Conservation (phyloP, 441 rosid genomes). For the Gossypium schwendimanii region DNA sequence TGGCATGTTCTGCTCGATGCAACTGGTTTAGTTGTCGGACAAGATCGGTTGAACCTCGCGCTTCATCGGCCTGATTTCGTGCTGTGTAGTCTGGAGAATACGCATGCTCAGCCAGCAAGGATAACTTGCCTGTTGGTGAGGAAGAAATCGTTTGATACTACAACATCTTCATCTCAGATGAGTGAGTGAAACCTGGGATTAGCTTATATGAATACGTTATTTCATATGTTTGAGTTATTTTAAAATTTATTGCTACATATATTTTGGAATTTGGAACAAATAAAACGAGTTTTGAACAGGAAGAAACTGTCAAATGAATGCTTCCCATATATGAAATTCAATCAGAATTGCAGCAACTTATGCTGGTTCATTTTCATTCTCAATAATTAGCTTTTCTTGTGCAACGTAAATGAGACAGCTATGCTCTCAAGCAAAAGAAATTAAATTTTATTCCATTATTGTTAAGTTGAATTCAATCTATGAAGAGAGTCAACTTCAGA, state of each 20-base stretch:
- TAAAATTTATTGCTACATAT: constrained; percentile 4
- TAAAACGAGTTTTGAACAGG: not conserved
- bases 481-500: no score
- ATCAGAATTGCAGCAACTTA: not conserved
- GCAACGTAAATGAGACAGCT: no score
- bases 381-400: no score
- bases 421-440: no score
- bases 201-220: constrained; percentile 14
- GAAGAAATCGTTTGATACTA: constrained; percentile 52
- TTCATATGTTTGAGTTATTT: not conserved
- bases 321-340: not conserved
- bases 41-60: constrained; percentile 47
- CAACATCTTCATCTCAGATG: constrained; percentile 26
- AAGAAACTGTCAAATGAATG: not conserved
- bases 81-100: constrained; percentile 45
- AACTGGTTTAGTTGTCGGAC: constrained; percentile 41
- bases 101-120: constrained; percentile 35
- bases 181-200: constrained; percentile 13
- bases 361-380: no score
- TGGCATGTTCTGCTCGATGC: constrained; percentile 70
- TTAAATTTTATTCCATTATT: no score
- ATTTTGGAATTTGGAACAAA: constrained; percentile 6
- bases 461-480: no score
- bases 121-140: constrained; percentile 56
- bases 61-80: constrained; percentile 60